Base-by-base conservation (phyloP, 352 stramenopile genomes). In the Halophytophthora batemanensis region DNA sequence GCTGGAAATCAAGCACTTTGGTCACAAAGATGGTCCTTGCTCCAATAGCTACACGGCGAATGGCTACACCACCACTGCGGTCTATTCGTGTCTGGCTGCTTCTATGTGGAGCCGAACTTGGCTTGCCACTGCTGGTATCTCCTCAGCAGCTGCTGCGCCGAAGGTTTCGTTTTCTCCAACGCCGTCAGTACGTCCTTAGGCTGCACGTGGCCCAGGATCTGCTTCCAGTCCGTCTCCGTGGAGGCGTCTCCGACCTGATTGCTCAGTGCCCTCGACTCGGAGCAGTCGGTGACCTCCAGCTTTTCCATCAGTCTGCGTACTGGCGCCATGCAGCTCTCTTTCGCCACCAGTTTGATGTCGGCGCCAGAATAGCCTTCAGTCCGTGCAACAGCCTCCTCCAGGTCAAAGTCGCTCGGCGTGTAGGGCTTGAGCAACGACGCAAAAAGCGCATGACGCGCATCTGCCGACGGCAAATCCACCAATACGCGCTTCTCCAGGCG, bases 321-420 rank as follows among this genome's bases (percentile, higher is more conserved):
- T 0, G 84, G 84, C 17, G 76, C 78, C 84, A 94, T 94, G 45
- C 77, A 90, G 25, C 82, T 73, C 58, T 94, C 84, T 61, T 94
- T 94, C 6, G 84, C 73, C 3, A 94, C 82, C 21, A 94, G 66
- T 41, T 93, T 92, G 51, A 94, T 90, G 44, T 94, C 84, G 0
- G 84, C 76, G 3, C 84, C 84, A 25, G 84, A 94, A 36, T 92
- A 94, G 1, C 84, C 81, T 3, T 90, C 76, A 0, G 79, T 93
- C 33, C 61, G 46, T 23, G 48, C 39, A 3, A 90, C 76, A 5
- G 75, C 64, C 2, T 79, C 64, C 10, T 71, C 61, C 28, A 88
- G 89, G 2, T 56, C 42, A 40, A 90, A 90, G 8, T 66, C 59
- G 19, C 53, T 28, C 0, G 72, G 66, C 0, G 73, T 73, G 36